A percentile compares a stretch with the other conserved stretches of the same genome.
These are phyloP conservation scores for Cichorium intybus DNA, from an alignment of 140 eudicot species.

Conservation along the genomic window DNA sequence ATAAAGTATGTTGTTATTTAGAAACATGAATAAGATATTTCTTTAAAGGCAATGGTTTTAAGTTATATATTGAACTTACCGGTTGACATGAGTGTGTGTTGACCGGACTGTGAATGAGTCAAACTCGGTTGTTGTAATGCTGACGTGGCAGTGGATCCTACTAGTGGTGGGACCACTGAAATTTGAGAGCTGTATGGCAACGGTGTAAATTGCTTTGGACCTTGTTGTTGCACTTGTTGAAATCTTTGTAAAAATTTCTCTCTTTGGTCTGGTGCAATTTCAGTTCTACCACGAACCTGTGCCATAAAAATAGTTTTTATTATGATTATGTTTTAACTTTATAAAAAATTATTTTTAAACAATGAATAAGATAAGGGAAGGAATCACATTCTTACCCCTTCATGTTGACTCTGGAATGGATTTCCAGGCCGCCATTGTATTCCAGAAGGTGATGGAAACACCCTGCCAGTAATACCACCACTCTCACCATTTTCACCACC, in stretches of 20 bases:
- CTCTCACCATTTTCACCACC: constrained; percentile 45
- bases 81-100: constrained; percentile 36
- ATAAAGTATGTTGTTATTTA: not conserved
- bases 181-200: constrained; percentile 68
- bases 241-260: constrained; percentile 60
- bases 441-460: constrained; percentile 47
- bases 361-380: not conserved
- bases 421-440: not conserved
- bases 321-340: not conserved
- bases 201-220: constrained; percentile 47
- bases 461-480: constrained; percentile 48
- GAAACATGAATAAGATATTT: not conserved
- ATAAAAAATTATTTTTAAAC: not conserved
- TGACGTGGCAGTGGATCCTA: constrained; percentile 43
- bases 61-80: constrained; percentile 35
- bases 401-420: not conserved
- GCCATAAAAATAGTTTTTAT: constrained; percentile 37
- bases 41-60: not conserved
- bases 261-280: constrained; percentile 69
- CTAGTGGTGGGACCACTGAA: constrained; percentile 46
- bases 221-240: constrained; percentile 65
- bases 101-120: constrained; percentile 48
- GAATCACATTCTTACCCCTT: not conserved
- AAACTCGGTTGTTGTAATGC: constrained; percentile 58
- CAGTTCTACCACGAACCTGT: constrained; percentile 63